A percentile compares a stretch with the other conserved stretches of the same genome.
These are phyloP conservation scores for Casuarina equisetifolia DNA, from an alignment of 306 rosid species.

Conservation along the genomic window DNA sequence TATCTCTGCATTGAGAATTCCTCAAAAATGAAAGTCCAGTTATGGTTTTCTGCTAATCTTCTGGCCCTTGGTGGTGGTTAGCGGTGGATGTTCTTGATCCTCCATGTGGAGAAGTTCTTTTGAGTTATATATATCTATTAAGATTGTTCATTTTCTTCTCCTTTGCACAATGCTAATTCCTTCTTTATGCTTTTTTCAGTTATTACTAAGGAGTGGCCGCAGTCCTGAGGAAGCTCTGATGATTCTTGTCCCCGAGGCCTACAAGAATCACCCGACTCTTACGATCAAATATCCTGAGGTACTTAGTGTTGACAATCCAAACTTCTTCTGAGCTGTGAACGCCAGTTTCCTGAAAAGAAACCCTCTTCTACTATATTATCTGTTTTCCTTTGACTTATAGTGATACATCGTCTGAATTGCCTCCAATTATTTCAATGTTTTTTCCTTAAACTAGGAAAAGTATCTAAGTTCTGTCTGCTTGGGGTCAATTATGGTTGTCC, in stretches of 20 bases:
- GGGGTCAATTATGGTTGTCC: background rate
- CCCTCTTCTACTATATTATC: background rate
- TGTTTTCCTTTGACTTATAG: background rate
- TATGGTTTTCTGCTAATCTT: background rate
- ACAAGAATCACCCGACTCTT: conserved; percentile 94
- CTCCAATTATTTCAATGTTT: background rate
- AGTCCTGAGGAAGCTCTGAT: conserved; percentile 91
- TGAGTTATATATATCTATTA: conserved; percentile 21
- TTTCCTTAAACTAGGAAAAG: background rate
- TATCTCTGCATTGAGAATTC: too few species aligned
- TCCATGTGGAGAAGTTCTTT: background rate
- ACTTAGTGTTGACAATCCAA: conserved; percentile 17
- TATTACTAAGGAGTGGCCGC: conserved; percentile 92
- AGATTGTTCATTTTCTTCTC: conserved; percentile 24
- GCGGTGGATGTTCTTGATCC: background rate
- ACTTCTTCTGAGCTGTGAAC: background rate
- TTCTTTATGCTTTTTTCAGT: conserved; percentile 43
- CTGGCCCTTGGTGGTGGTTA: background rate
- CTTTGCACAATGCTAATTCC: background rate
- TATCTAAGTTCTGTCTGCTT: background rate
- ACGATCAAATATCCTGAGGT: conserved; percentile 94
- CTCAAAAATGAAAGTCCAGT: too few species aligned
- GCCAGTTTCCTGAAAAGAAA: background rate
- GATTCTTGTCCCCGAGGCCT: conserved; percentile 99
- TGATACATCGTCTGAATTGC: background rate